Conservation (phyloP, 2,329 filamentous ascomycete species). For the Sarocladiaceae sp. region DNA sequence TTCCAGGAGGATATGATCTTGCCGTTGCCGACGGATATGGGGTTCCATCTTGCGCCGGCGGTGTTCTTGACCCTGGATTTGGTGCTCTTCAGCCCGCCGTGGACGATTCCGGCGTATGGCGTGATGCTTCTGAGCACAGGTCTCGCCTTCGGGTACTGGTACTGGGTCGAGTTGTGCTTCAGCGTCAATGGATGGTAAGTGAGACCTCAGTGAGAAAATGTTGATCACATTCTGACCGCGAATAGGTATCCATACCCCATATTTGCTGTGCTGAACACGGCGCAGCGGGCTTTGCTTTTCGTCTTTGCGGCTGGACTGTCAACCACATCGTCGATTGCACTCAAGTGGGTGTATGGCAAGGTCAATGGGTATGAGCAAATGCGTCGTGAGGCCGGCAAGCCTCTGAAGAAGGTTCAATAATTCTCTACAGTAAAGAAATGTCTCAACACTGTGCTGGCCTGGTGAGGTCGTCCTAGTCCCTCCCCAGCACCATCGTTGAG, state of each 20-base stretch:
- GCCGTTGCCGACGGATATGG: slow-evolving; percentile 50
- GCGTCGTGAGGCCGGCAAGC: slow-evolving; percentile 22
- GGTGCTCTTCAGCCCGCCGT: slow-evolving; percentile 64
- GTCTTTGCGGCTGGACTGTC: slow-evolving; percentile 63
- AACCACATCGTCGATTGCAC: slow-evolving; percentile 58
- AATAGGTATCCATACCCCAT: slow-evolving; percentile 79
- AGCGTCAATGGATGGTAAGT: slow-evolving; percentile 58
- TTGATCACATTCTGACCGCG: neutral
- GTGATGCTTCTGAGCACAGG: slow-evolving; percentile 51
- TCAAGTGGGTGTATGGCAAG: slow-evolving; percentile 65
- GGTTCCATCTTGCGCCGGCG: slow-evolving; percentile 61
- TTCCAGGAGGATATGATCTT: slow-evolving; percentile 50
- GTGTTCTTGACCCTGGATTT: slow-evolving; percentile 59
- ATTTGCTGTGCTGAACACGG: slow-evolving; percentile 61
- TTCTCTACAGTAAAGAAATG: neutral
- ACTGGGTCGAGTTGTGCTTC: slow-evolving; percentile 70
- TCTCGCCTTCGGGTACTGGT: slow-evolving; percentile 65
- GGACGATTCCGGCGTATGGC: slow-evolving; percentile 56
- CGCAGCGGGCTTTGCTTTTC: slow-evolving; percentile 64
- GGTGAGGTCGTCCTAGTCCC: neutral
- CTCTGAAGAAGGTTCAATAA: slow-evolving; percentile 25
- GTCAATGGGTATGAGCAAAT: slow-evolving; percentile 52
- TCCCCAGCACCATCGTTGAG: too few relatives aligned
- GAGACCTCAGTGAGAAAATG: neutral
- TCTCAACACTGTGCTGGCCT: neutral